Evolutionary conservation across 305 asterid species (phyloP), one percentile per base, ranked within the genome.

Genomic region (Stenogyne calaminthoides): DNA sequence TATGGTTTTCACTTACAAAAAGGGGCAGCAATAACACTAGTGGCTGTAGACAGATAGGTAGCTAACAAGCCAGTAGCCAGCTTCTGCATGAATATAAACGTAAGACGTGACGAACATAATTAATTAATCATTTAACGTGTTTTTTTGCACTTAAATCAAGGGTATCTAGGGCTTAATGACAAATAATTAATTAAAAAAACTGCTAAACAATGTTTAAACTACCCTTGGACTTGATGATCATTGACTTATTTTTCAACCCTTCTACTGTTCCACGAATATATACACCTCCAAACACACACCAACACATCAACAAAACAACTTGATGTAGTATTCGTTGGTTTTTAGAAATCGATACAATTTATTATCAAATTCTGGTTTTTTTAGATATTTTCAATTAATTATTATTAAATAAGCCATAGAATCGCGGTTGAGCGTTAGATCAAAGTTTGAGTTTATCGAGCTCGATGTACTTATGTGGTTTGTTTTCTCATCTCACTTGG

Each of bases 401-500:
- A 0, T 57, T 9, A 55, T 60, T 39, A 7, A 68, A 64, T 20
- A 16, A 16, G 42, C 9, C 62, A 67, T 6, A 46, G 25, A 66
- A 74, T 71, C 71, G 49, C 22, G 39, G 66, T 66, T 46, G 61
- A 59, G 44, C 57, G 59, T 62, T 40, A 55, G 52, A 72, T 51
- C 63, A 61, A 61, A 54, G 64, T 76, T 76, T 72, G 64, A 5
- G 27, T 10, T 79, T 66, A 60, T 79, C 76, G 80, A 76, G 77
- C 74, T 79, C 70, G 57, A 76, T 76, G 78, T 76, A 69, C 60
- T 72, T 76, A 34, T 61, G 61, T 67, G 37, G 46, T 64, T 76
- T 81, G 80, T 78, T 76, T 76, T 74, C 18, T 39, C 62, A 55
- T 67, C 52, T 76, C 88, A 77, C 86, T 82, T 80, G 88, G 86